A percentile compares a stretch with the other conserved stretches of the same genome.
phyloP scores from a whole-genome alignment of 192 early-diverging fungal species.

The Fimicolochytrium jonesii region DNA sequence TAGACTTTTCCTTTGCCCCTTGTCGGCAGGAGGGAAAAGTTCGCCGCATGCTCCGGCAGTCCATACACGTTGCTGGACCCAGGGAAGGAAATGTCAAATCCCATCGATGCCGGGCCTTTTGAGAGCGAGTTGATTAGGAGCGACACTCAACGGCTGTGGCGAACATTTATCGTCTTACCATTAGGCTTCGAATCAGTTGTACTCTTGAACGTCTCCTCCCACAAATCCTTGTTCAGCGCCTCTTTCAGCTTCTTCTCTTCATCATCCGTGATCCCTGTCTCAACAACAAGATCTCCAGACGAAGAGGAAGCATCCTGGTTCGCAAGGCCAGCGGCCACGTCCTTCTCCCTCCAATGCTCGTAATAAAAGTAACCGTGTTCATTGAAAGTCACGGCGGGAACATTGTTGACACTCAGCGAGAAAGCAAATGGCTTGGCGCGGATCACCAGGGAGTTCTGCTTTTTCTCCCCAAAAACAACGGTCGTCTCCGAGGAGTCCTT shows the following conservation, averaged over 20 bases:
- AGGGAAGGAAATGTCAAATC: slow-evolving; percentile 86
- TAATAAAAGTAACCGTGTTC: slow-evolving; percentile 77
- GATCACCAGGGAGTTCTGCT: slow-evolving; percentile 45
- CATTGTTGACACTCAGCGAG: slow-evolving; percentile 52
- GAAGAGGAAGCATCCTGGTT: slow-evolving; percentile 11
- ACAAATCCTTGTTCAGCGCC: slow-evolving; percentile 51
- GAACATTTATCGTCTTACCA: slow-evolving; percentile 53
- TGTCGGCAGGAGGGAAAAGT: slow-evolving; percentile 86
- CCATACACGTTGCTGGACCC: slow-evolving; percentile 89
- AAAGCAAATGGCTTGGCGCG: slow-evolving; percentile 56
- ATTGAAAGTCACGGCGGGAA: slow-evolving; percentile 71
- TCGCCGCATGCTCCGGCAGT: slow-evolving; percentile 88
- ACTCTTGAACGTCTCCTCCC: slow-evolving; percentile 88
- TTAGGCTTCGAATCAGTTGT: slow-evolving; percentile 90
- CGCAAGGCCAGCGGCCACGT: slow-evolving; percentile 11
- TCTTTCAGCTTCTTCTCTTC: slow-evolving; percentile 43
- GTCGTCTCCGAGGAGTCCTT: slow-evolving; percentile 38
- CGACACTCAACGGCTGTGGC: too few species aligned
- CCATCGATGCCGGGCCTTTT: slow-evolving; percentile 88
- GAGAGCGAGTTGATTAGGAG: too few species aligned
- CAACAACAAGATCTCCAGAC: too few species aligned
- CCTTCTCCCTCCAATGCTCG: slow-evolving; percentile 69
- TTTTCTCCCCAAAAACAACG: slow-evolving; percentile 39
- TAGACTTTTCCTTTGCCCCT: slow-evolving; percentile 66
- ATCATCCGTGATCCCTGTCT: too few species aligned